phyloP scores from a whole-genome alignment of 1,284 basidiomycete species.

The Pisolithus thermaeus region DNA sequence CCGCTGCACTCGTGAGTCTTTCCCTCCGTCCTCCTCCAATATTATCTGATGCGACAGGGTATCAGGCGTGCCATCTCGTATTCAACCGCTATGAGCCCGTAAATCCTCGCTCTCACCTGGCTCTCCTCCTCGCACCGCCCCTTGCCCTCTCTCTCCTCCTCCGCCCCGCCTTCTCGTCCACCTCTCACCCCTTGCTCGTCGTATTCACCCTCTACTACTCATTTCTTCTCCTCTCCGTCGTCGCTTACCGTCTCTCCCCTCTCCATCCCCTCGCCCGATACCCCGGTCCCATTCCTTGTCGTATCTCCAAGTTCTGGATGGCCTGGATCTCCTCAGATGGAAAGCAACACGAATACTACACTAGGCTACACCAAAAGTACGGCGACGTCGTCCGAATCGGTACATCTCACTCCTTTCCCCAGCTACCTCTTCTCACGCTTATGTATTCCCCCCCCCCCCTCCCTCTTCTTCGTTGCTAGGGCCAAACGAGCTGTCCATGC shows the following conservation, averaged over 20 bases:
- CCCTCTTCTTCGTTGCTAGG: slow-evolving; percentile 28
- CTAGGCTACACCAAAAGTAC: slow-evolving; percentile 26
- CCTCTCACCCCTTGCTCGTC: slow-evolving; percentile 9
- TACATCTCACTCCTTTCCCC: slow-evolving; percentile 8
- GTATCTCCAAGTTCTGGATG: slow-evolving; percentile 33
- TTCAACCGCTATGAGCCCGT: slow-evolving; percentile 30
- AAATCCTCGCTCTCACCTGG: slow-evolving; percentile 20
- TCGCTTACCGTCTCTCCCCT: slow-evolving; percentile 32
- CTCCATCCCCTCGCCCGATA: slow-evolving; percentile 29
- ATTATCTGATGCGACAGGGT: slow-evolving; percentile 9
- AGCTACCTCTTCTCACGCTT: not conserved
- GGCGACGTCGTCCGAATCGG: slow-evolving; percentile 35
- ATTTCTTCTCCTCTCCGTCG: slow-evolving; percentile 24
- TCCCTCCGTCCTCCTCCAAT: not conserved
- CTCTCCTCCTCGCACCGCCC: slow-evolving; percentile 20
- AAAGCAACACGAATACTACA: slow-evolving; percentile 32
- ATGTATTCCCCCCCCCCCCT: not conserved
- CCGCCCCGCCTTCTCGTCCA: slow-evolving; percentile 10
- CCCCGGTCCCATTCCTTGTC: slow-evolving; percentile 29
- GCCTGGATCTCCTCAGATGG: slow-evolving; percentile 27
- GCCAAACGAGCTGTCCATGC: slow-evolving; percentile 51
- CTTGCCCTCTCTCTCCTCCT: slow-evolving; percentile 14
- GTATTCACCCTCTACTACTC: slow-evolving; percentile 25
- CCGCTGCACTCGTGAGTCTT: slow-evolving; percentile 21
- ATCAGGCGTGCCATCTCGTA: slow-evolving; percentile 25